Base-by-base conservation (phyloP, 768 basidiomycete genomes). In the Jaapia argillacea region DNA sequence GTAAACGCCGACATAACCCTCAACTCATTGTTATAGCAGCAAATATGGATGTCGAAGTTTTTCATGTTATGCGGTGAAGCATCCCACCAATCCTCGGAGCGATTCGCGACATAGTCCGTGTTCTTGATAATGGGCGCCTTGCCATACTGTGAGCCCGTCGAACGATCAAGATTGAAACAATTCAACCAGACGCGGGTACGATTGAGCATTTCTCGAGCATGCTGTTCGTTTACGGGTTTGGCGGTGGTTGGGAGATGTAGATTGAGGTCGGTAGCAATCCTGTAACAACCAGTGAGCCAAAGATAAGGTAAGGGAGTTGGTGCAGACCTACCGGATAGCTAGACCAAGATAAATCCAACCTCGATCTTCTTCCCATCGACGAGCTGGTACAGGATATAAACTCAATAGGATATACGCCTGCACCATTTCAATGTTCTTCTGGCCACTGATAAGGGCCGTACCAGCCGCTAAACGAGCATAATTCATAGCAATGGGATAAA, bases 111-210 rank as follows among this genome's bases (percentile, higher is more conserved):
- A 58, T 85, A 91, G 61, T 88, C 86, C 5, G 71, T 68, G 51
- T 83, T 77, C 48, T 70, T 70, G 57, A 96, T 81, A 36, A 86
- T 87, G 14, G 86, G 79, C 0, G 79, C 74, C 62, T 90, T 90
- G 44, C 92, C 92, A 61, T 93, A 90, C 59, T 92, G 84, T 14
- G 80, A 82, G 3, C 86, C 81, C 5, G 85, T 83, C 4, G 89
- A 92, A 20, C 89, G 81, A 59, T 97, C 92, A 33, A 94, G 66
- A 60, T 92, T 89, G 64, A 84, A 88, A 61, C 88, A 92, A 56
- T 82, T 85, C 45, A 94, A 63, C 91, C 91, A 97, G 4, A 85
- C 74, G 18, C 91, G 77, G 42, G 89, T 88, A 33, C 92, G 81
- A 56, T 92, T 94, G 44, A 91, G 74, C 63, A 91, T 77, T 63